A percentile compares a stretch with the other conserved stretches of the same genome.
Evolutionary conservation across 2,329 filamentous ascomycete species (phyloP).

Genomic region (Rhinocladiella similis): DNA sequence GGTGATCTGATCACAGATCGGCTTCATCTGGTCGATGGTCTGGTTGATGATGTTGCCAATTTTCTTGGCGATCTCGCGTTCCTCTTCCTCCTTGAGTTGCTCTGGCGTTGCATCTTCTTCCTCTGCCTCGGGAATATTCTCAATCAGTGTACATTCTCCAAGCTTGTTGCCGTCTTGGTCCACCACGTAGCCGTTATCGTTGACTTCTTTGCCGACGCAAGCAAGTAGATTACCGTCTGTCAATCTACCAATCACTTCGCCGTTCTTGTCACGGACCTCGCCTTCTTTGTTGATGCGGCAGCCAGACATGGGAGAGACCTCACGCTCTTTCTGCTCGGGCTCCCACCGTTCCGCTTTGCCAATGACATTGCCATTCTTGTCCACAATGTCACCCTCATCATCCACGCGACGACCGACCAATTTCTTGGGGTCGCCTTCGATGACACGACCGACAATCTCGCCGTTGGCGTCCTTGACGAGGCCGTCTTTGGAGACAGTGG

Average conservation of each 20-base stretch:
- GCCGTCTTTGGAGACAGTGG: constrained; percentile 59
- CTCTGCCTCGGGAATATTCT: constrained; percentile 54
- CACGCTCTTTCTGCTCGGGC: constrained; percentile 54
- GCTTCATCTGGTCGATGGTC: constrained; percentile 79
- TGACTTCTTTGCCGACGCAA: constrained; percentile 44
- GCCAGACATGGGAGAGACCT: constrained; percentile 61
- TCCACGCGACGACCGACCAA: constrained; percentile 67
- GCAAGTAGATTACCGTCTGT: constrained; percentile 46
- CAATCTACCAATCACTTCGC: constrained; percentile 47
- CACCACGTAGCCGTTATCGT: constrained; percentile 55
- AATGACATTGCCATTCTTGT: constrained; percentile 66
- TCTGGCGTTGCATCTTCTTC: constrained; percentile 44
- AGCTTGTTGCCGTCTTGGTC: constrained; percentile 64
- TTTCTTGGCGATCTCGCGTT: constrained; percentile 74
- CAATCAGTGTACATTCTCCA: constrained; percentile 62
- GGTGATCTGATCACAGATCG: constrained; percentile 82
- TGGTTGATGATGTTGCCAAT: constrained; percentile 73
- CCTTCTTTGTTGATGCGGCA: constrained; percentile 54
- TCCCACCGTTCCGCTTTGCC: constrained; percentile 71
- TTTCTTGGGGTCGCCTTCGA: constrained; percentile 64
- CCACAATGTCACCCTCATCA: constrained; percentile 67
- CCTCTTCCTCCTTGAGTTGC: constrained; percentile 59
- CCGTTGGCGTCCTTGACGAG: constrained; percentile 54
- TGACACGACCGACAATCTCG: constrained; percentile 59
- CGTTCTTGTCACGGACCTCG: constrained; percentile 47